These are phyloP conservation scores for Lippia alba DNA, from an alignment of 305 asterid species.

Conservation along the genomic window DNA sequence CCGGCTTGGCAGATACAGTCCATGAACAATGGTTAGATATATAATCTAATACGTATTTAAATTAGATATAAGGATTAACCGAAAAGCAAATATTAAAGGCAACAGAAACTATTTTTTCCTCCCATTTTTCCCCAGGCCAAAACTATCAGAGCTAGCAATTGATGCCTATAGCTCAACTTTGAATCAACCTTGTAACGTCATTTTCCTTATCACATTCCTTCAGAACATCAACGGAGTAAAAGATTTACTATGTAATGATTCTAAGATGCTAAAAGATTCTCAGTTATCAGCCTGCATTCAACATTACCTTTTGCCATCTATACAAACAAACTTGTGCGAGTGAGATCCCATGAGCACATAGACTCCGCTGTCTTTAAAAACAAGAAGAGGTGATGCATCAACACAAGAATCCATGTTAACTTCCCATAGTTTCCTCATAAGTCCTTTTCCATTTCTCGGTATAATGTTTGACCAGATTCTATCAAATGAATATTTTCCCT, in stretches of 20 bases:
- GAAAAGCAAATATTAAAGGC: slow-evolving; percentile 1
- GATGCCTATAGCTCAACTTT: slow-evolving; percentile 1
- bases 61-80: background rate
- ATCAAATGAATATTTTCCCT: slow-evolving; percentile 40
- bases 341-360: slow-evolving; percentile 87
- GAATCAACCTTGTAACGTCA: background rate
- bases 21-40: too few relatives aligned
- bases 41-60: background rate
- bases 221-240: background rate
- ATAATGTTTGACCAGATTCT: slow-evolving; percentile 45
- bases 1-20: too few relatives aligned
- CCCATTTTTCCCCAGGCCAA: slow-evolving; percentile 5
- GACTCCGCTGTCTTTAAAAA: slow-evolving; percentile 57
- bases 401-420: slow-evolving; percentile 82
- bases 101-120: background rate
- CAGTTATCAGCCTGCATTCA: slow-evolving; percentile 27
- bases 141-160: background rate
- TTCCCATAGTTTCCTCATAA: slow-evolving; percentile 73
- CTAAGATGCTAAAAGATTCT: slow-evolving; percentile 25
- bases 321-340: slow-evolving; percentile 74
- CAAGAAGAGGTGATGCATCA: slow-evolving; percentile 94
- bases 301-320: slow-evolving; percentile 72
- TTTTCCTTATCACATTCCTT: background rate
- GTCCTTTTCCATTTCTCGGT: slow-evolving; percentile 50
- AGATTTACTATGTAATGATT: slow-evolving; percentile 1